Base-by-base conservation (phyloP, 2,329 filamentous ascomycete species). In the Chaetothyriales sp. region DNA sequence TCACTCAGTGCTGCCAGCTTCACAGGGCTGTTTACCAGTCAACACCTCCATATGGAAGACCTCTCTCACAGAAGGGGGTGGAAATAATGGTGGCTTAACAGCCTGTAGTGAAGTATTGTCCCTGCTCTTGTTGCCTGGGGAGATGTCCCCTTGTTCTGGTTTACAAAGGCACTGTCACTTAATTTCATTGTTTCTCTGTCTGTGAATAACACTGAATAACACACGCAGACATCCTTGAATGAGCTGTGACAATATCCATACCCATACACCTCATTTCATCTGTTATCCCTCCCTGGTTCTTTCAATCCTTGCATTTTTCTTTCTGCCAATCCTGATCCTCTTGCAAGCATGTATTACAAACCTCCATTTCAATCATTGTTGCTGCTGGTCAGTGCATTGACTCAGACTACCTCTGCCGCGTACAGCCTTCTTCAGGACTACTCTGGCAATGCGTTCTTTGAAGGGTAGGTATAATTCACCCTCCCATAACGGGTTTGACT, bases 391-490 rank as follows among this genome's bases (percentile, higher is more conserved):
- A 51, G 56, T 51, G 28, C 26, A 4, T 46, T 59, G 42, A 22
- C 58, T 19, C 49, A 42, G 44, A 26, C 46, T 19, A 55, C 54
- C 6, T 48, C 57, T 10, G 54, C 61, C n/a, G 61, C 55, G 51
- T 72, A 72, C 54, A 57, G 61, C 39, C 61, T 73, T 32, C 57
- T 64, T 7, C 62, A 72, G 51, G 64, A 62, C 48, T 73, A 72
- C 62, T 63, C 68, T 9, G 70, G 70, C 5, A 61, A 68, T 19
- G 64, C 65, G 50, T 76, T 76, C 63, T 72, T 75, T 55, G 63
- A 69, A 44, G 66, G 69, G 32, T 39, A 15, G 32, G 32, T 12
- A 39, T 15, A 39, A 39, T 39, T 10, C 12, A 36, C 5, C 32
- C 22, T 25, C 22, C 6, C 6, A 6, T 6, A 39, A 15, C 32